These are phyloP conservation scores for Castanospermum australe DNA, from an alignment of 306 rosid species.

Conservation along the genomic window DNA sequence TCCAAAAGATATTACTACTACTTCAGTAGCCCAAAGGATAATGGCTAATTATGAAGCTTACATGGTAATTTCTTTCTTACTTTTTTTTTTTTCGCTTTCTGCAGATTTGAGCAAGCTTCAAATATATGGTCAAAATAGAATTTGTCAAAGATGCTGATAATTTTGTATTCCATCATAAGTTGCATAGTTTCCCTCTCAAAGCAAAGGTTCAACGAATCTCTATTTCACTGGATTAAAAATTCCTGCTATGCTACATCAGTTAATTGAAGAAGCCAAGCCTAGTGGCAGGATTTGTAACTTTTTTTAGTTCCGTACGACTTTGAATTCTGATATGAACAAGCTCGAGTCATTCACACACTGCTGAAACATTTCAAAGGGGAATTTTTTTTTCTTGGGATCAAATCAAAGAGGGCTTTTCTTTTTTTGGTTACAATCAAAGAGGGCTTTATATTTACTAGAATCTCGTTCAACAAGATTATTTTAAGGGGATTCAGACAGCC, in stretches of 20 bases:
- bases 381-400: not conserved
- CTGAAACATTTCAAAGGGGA: not conserved
- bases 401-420: not conserved
- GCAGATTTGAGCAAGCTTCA: not conserved
- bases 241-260: not conserved
- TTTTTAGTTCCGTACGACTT: too few relatives aligned
- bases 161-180: not conserved
- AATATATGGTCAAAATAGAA: not conserved
- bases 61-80: slow-evolving; percentile 43
- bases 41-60: slow-evolving; percentile 94
- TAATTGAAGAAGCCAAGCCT: not conserved
- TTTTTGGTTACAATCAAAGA: too few relatives aligned
- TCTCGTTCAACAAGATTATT: not conserved
- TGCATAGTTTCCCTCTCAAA: not conserved
- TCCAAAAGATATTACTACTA: slow-evolving; percentile 78
- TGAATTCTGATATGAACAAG: not conserved
- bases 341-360: not conserved
- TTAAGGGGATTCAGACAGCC: not conserved
- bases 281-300: not conserved
- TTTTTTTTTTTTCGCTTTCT: not conserved
- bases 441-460: not conserved
- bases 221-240: not conserved
- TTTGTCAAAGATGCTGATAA: not conserved
- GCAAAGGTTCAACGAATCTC: not conserved
- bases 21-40: slow-evolving; percentile 85